Conservation (phyloP, 768 basidiomycete species). For the Leucogyrophana mollusca region DNA sequence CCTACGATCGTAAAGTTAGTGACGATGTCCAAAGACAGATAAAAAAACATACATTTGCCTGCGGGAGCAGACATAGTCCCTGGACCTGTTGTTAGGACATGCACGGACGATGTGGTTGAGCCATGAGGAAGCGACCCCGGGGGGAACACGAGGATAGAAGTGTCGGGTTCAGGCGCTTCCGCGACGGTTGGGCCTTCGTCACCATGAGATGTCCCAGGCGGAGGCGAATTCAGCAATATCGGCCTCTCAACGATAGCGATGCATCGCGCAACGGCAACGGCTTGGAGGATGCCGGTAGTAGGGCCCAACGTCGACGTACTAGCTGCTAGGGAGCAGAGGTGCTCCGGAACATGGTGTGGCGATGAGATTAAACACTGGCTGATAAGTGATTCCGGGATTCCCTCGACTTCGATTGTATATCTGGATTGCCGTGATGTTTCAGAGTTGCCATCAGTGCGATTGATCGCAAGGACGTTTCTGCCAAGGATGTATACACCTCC, state of each 20-base stretch:
- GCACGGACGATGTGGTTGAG: slow-evolving; percentile 51
- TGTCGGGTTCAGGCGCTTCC: slow-evolving; percentile 41
- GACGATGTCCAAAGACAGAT: background rate
- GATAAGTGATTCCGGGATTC: slow-evolving; percentile 57
- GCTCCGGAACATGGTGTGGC: slow-evolving; percentile 29
- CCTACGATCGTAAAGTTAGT: slow-evolving; percentile 34
- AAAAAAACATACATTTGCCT: slow-evolving; percentile 59
- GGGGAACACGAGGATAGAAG: slow-evolving; percentile 72
- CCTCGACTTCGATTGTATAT: slow-evolving; percentile 53
- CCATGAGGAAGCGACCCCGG: slow-evolving; percentile 53
- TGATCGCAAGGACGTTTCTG: slow-evolving; percentile 29
- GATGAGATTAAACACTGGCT: slow-evolving; percentile 58
- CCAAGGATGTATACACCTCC: slow-evolving; percentile 76
- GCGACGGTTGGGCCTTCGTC: slow-evolving; percentile 20
- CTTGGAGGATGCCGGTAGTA: slow-evolving; percentile 3
- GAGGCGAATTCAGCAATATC: slow-evolving; percentile 20
- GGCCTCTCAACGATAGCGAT: slow-evolving; percentile 52
- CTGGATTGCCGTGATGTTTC: slow-evolving; percentile 12
- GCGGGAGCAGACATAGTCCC: slow-evolving; percentile 72
- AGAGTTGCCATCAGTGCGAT: slow-evolving; percentile 19
- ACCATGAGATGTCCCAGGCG: slow-evolving; percentile 24
- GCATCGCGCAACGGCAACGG: slow-evolving; percentile 39
- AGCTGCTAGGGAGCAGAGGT: slow-evolving; percentile 22
- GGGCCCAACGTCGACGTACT: slow-evolving; percentile 9
- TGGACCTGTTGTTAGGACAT: slow-evolving; percentile 67